A percentile compares a stretch with the other conserved stretches of the same genome.
These are phyloP conservation scores for barley (Hordeum vulgare) DNA, from an alignment of 176 grass and related monocot species.

Conservation along the genomic window MorexV3_pseudomolecules_assembly NC_058519.1:23275313-23275812, in stretches of 20 bases:
- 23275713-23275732: constrained; percentile 7
- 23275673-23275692: background rate
- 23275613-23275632: background rate
- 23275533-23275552: background rate
- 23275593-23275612: background rate
- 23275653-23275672: background rate
- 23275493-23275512: constrained; percentile 17
- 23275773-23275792: constrained; percentile 15
- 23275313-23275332: background rate
- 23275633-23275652: background rate
- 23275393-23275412: background rate
- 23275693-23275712: constrained; percentile 9
- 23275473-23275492: background rate
- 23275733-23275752: background rate
- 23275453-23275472: background rate
- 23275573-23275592: constrained; percentile 5
- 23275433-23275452: constrained; percentile 16
- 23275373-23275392: background rate
- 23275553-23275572: background rate
- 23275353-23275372: constrained; percentile 10
- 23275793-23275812: background rate
- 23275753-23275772: background rate
- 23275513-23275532: background rate
- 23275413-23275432: constrained; percentile 21
- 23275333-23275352: constrained; percentile 20